These are phyloP conservation scores for Ochromonas danica DNA, from an alignment of 108 stramenopile species.

Conservation along the genomic window DNA sequence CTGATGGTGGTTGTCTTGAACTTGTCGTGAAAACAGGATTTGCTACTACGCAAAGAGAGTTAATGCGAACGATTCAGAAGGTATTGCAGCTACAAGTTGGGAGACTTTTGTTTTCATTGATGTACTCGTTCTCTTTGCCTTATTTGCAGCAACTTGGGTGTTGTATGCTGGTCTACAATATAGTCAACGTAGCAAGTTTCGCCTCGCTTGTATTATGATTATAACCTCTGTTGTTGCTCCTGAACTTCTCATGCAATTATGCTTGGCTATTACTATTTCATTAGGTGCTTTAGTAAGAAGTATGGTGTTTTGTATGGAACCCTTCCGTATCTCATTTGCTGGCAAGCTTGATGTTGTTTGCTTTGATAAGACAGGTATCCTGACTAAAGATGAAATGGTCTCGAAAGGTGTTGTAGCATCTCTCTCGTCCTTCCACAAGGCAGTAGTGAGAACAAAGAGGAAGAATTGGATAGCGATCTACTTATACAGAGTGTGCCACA, in stretches of 20 bases:
- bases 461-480: too few species aligned
- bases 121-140: constrained; percentile 76
- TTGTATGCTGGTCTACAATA: constrained; percentile 74
- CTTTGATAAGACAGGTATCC: constrained; percentile 96
- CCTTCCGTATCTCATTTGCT: constrained; percentile 88
- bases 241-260: constrained; percentile 93
- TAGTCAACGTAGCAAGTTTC: constrained; percentile 73
- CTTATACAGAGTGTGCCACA: too few species aligned
- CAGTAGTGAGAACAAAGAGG: too few species aligned
- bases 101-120: constrained; percentile 87
- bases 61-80: constrained; percentile 79
- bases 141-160: constrained; percentile 74
- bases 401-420: constrained; percentile 69
- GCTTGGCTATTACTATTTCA: constrained; percentile 86
- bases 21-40: constrained; percentile 90
- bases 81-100: constrained; percentile 63
- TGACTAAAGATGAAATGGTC: constrained; percentile 86
- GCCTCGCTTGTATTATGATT: constrained; percentile 87
- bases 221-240: constrained; percentile 91
- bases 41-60: constrained; percentile 81
- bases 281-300: constrained; percentile 67
- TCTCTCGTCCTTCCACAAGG: too few species aligned
- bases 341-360: constrained; percentile 65
- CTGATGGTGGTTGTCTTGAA: constrained; percentile 73
- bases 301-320: constrained; percentile 87